Evolutionary conservation across 768 basidiomycete genomes (phyloP).

Genomic region (Lentinus tigrinus): DNA sequence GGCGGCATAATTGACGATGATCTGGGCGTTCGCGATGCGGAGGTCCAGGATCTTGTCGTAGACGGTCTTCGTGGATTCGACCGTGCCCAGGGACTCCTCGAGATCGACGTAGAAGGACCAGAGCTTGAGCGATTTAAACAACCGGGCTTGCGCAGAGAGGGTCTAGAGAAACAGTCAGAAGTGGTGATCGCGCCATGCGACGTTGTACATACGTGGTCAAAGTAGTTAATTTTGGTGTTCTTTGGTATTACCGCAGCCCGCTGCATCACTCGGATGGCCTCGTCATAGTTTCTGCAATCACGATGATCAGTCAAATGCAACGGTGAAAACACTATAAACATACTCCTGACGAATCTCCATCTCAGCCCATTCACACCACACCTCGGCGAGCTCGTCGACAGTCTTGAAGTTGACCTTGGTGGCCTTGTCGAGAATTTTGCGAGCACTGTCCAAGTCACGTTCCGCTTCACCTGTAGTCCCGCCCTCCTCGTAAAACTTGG

Average conservation of each 20-base stretch:
- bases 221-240: conserved; percentile 87
- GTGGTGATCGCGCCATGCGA: background rate
- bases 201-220: conserved; percentile 75
- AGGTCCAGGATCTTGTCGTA: conserved; percentile 97
- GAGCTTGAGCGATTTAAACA: conserved; percentile 97
- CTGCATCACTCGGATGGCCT: conserved; percentile 94
- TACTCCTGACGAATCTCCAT: conserved; percentile 96
- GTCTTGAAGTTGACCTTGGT: conserved; percentile 88
- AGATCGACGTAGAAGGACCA: conserved; percentile 99
- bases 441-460: conserved; percentile 76
- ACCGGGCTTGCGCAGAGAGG: conserved; percentile 79
- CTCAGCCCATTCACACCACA: conserved; percentile 99
- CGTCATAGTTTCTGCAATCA: conserved; percentile 84
- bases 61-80: conserved; percentile 86
- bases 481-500: conserved; percentile 97
- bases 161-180: conserved; percentile 45
- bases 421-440: conserved; percentile 92
- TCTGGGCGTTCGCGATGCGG: conserved; percentile 96
- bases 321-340: conserved; percentile 31
- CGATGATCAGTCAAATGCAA: conserved; percentile 14
- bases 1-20: conserved; percentile 94
- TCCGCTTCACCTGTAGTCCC: conserved; percentile 80
- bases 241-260: conserved; percentile 90
- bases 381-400: conserved; percentile 97
- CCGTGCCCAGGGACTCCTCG: conserved; percentile 94